A percentile compares a stretch with the other conserved stretches of the same genome.
phyloP scores from a whole-genome alignment of 2,329 filamentous ascomycete species.

The Blumeria graminis region DNA sequence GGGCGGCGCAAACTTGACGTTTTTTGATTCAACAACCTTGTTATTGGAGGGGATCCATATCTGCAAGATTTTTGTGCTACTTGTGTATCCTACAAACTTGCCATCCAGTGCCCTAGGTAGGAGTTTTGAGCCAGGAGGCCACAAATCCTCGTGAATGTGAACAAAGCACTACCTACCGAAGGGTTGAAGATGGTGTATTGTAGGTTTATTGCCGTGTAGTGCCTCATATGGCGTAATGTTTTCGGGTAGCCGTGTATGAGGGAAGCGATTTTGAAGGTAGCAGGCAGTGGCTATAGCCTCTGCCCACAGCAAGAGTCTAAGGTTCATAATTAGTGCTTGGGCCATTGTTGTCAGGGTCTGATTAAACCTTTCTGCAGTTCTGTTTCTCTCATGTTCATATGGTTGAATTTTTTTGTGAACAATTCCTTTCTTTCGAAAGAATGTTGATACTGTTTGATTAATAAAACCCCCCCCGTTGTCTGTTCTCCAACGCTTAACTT shows the following conservation, averaged over 20 bases:
- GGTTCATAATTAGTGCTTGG: background rate
- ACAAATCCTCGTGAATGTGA: background rate
- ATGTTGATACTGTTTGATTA: background rate
- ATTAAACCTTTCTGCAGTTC: background rate
- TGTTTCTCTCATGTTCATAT: conserved; percentile 1
- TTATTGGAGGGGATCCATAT: background rate
- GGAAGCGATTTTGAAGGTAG: background rate
- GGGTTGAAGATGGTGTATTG: background rate
- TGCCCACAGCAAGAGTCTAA: conserved; percentile 1
- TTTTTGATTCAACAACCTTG: background rate
- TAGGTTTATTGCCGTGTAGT: background rate
- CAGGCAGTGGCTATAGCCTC: background rate
- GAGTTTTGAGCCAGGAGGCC: background rate
- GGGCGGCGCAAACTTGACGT: too few species aligned
- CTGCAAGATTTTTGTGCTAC: background rate
- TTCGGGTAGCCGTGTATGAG: background rate
- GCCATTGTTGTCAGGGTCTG: background rate
- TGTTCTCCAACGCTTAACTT: background rate
- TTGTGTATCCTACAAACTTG: background rate
- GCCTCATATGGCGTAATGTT: background rate
- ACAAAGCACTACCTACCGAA: background rate
- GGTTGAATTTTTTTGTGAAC: background rate
- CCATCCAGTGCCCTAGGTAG: background rate
- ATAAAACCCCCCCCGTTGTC: background rate
- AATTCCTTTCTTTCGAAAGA: background rate